These are phyloP conservation scores for Geotrichum restrictum DNA, from an alignment of 1,139 yeast genomes.

Conservation along the genomic window DNA sequence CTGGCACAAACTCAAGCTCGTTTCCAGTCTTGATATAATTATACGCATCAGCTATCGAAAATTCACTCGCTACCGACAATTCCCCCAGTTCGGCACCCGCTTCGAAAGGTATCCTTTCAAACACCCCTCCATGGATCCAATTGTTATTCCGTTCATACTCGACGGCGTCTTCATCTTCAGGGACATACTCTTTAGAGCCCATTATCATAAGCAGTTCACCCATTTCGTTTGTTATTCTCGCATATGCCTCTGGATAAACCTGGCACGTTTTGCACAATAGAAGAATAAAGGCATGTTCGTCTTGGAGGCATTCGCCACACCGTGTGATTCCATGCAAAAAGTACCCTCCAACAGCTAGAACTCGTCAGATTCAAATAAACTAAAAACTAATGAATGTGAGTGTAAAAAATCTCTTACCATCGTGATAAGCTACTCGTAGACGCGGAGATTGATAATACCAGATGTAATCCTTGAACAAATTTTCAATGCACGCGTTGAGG, in stretches of 20 bases:
- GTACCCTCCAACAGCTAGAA: conserved; percentile 7
- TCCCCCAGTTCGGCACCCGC: not conserved
- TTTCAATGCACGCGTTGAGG: not conserved
- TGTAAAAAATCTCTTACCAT: too few relatives aligned
- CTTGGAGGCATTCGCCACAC: conserved; percentile 12
- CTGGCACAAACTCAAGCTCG: not conserved
- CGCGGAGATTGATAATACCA: conserved; percentile 14
- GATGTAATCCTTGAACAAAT: conserved; percentile 1
- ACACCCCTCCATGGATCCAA: conserved; percentile 16
- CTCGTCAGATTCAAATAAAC: not conserved
- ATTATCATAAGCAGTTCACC: conserved; percentile 18
- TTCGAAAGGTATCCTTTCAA: conserved; percentile 6
- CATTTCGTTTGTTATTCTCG: conserved; percentile 12
- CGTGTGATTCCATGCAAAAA: conserved; percentile 20
- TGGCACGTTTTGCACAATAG: conserved; percentile 4
- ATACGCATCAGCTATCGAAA: conserved; percentile 11
- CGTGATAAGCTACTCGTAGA: conserved; percentile 8
- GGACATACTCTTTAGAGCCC: conserved; percentile 6
- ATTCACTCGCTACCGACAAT: too few relatives aligned
- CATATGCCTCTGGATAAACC: conserved; percentile 7
- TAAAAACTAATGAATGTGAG: not conserved
- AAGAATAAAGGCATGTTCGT: conserved; percentile 8
- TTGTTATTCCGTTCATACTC: conserved; percentile 14
- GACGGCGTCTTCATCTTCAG: conserved; percentile 7
- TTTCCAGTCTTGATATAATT: conserved; percentile 6